Base-by-base conservation (phyloP, 805 yeast genomes). In the Candida insectorum region DNA sequence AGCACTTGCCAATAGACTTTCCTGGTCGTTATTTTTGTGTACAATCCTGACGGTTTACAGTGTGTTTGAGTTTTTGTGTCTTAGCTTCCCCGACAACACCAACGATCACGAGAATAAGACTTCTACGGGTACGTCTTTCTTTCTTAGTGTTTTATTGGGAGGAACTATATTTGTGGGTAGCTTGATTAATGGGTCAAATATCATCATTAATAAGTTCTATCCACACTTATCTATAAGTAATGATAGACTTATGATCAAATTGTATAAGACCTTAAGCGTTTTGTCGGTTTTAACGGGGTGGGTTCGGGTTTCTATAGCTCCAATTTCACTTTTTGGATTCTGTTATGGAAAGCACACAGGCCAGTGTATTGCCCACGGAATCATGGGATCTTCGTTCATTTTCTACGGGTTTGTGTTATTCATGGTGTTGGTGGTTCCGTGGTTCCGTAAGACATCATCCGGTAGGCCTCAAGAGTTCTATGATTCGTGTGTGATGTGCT, bases 311-410 rank as follows among this genome's bases (percentile, higher is more conserved):
- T 79, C 88, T 32, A 61, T 91, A 62, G 91, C 95, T 0, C 86
- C 91, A 5, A 81, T 85, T 28, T 83, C 95, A 1, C 52, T 88
- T 42, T 75, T 86, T 43, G 96, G 96, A 2, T 91, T 88, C 58
- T 91, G 97, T 60, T 79, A 86, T 47, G 84, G 73, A 4, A 69
- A 57, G 22, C 93, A 85, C 49, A 79, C 94, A 0, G 97, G 97
- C 16, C 97, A 91, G 60, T 91, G 97, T 57, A 75, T 88, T 25
- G 97, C 97, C 0, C 97, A 91, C 56, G 97, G 96, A 4, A 85
- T 91, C 40, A 91, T 91, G 97, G 97, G 97, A 0, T 73, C 85
- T 16, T 81, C 95, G 0, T 91, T 91, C 47, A 73, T 91, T 8
- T 59, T 71, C 4, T 91, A 91, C 54, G 95, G 96, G 4, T 78